Evolutionary conservation across 441 rosid species (phyloP), one percentile per base, ranked within the genome.

Genomic region (Geranium incanum): DNA sequence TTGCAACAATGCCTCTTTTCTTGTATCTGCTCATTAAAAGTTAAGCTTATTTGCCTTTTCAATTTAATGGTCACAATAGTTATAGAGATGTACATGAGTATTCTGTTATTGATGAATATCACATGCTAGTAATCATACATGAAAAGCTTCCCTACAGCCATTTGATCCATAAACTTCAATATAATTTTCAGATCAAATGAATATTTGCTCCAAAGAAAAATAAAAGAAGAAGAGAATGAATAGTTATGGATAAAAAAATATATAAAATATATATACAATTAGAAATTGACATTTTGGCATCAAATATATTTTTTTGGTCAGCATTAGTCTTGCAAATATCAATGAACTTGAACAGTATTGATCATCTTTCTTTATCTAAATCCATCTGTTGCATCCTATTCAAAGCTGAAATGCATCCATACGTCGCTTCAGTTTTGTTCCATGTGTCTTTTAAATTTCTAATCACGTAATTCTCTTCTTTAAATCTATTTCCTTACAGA

Each of bases 401-500:
- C 33, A 59, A 16, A 59, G 6, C 64, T 59, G 64, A 18, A 59
- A 6, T 4, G 6, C 28, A 59, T 59, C 64, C 64, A 59, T 43
- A 23, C 57, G 41, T 5, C 11, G 16, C 36, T 39, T 39, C 62
- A 68, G 62, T 11, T 4, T 75, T 71, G 2, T 67, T 66, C 18
- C 48, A 16, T 38, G 33, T 0, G 64, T 67, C 71, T 63, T 66
- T 52, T 28, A 28, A 28, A 28, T 28, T 28, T 28, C 33, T 68
- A 50, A 67, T 13, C 59, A 13, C 52, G 3, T 73, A 12, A 21
- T 65, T 38, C 52, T 33, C 33, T 43, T 71, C 60, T 4, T 39
- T 70, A 69, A 72, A 48, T 71, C 60, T 73, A 23, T 66, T 36
- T 66, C 64, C 77, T 70, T 80, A 74, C 97, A 95, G 99, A 88